Conservation (phyloP, 176 grass and related monocot genomes). For the Bothriochloa decipiens region DNA sequence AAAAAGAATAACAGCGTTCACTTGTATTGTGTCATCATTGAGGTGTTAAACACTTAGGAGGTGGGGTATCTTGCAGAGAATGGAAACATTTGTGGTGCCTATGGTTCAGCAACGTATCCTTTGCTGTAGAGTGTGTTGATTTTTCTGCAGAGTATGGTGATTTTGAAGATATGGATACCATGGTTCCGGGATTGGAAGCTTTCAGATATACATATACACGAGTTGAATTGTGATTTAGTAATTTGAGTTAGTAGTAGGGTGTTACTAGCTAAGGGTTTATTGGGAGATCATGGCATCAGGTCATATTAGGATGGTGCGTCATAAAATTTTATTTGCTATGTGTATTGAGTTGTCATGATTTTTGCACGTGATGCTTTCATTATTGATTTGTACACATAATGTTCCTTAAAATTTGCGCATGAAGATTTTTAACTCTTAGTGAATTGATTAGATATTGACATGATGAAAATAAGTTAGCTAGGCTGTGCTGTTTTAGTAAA, state of each 20-base stretch:
- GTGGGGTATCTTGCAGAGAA: not conserved
- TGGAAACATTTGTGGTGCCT: conserved; percentile 3
- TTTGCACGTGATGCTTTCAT: not conserved
- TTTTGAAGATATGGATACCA: not conserved
- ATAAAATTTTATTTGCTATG: not conserved
- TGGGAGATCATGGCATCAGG: not conserved
- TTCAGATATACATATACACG: not conserved
- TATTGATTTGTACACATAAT: conserved; percentile 4
- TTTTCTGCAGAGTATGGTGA: not conserved
- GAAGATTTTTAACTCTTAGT: not conserved
- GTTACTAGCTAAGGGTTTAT: conserved; percentile 24
- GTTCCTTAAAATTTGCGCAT: conserved; percentile 5
- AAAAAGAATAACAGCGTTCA: not conserved
- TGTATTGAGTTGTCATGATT: not conserved
- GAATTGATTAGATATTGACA: conserved; percentile 12
- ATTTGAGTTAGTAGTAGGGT: not conserved
- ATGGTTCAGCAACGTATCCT: not conserved
- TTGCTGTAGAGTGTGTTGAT: not conserved
- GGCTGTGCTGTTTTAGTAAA: too few relatives aligned
- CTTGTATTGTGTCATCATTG: not conserved
- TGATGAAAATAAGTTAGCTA: not conserved
- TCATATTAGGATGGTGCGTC: not conserved
- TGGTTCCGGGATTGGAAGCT: conserved; percentile 8
- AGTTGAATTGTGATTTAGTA: not conserved
- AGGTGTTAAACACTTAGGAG: not conserved